phyloP scores from a whole-genome alignment of 345 rosid species.

The Salix caprea region DNA sequence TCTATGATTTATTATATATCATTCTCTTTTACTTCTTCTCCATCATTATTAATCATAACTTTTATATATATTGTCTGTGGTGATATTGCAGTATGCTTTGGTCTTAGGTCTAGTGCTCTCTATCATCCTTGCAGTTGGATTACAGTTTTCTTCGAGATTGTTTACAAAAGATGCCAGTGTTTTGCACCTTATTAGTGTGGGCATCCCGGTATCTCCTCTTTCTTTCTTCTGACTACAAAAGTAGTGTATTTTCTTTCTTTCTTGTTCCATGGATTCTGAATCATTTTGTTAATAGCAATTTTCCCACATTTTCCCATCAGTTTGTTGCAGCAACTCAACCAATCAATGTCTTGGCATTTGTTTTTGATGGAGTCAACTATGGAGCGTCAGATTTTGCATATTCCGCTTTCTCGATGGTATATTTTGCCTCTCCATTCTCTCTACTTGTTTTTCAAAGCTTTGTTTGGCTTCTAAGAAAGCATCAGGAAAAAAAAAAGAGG shows the following conservation, averaged over 20 bases:
- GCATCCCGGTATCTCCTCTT: constrained; percentile 11
- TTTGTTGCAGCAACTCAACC: constrained; percentile 29
- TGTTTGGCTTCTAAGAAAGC: background rate
- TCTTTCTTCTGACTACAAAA: background rate
- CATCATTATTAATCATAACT: background rate
- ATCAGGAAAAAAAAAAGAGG: background rate
- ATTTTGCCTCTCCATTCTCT: background rate
- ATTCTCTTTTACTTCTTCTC: background rate
- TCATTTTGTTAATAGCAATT: background rate
- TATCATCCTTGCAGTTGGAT: constrained; percentile 10
- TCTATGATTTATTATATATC: too few species aligned
- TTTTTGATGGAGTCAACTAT: constrained; percentile 29
- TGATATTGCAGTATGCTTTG: constrained; percentile 18
- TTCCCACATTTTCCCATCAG: constrained; percentile 1
- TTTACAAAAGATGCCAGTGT: constrained; percentile 17
- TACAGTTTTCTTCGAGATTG: constrained; percentile 13
- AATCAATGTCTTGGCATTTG: constrained; percentile 25
- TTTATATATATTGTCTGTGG: background rate
- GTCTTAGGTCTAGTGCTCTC: constrained; percentile 18
- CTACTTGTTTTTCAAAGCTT: background rate
- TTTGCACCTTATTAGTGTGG: constrained; percentile 14
- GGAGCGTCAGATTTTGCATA: constrained; percentile 32
- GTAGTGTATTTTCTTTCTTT: background rate
- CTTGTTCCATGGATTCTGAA: background rate
- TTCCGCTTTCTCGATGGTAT: constrained; percentile 29